phyloP scores from a whole-genome alignment of 2,329 filamentous ascomycete genomes.

The Dactylonectria estremocensis region DNA sequence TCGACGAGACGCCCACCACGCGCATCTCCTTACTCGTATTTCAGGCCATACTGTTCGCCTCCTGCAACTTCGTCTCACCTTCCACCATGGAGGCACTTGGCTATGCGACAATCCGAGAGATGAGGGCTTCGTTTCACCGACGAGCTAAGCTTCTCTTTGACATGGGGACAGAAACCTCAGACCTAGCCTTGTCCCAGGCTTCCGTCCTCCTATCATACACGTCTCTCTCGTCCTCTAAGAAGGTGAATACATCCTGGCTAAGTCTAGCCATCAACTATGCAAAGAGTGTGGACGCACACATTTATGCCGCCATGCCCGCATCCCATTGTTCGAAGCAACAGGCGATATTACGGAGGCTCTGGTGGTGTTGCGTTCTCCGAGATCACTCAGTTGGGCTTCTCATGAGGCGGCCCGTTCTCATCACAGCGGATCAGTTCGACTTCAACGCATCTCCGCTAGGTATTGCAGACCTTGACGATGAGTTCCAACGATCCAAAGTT shows the following conservation, averaged over 20 bases:
- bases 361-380: constrained; percentile 31
- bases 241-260: constrained; percentile 19
- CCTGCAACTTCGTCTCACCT: constrained; percentile 22
- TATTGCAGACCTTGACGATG: constrained; percentile 23
- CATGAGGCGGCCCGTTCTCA: constrained; percentile 15
- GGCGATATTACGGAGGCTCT: constrained; percentile 17
- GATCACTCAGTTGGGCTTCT: constrained; percentile 9
- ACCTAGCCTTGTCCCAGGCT: constrained; percentile 10
- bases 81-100: constrained; percentile 10
- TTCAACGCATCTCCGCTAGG: constrained; percentile 7
- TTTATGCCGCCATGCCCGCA: neutral
- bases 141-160: constrained; percentile 22
- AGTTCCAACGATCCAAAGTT: constrained; percentile 32
- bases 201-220: constrained; percentile 18
- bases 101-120: neutral
- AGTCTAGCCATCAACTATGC: constrained; percentile 24
- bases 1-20: neutral
- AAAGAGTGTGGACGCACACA: constrained; percentile 8
- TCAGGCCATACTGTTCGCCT: constrained; percentile 25
- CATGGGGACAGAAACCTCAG: constrained; percentile 17
- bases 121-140: constrained; percentile 11
- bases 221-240: constrained; percentile 11
- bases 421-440: constrained; percentile 18
- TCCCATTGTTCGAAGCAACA: neutral
- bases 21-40: constrained; percentile 18